phyloP scores from a whole-genome alignment of 1,284 basidiomycete species.

The Puccinia triticina region DNA sequence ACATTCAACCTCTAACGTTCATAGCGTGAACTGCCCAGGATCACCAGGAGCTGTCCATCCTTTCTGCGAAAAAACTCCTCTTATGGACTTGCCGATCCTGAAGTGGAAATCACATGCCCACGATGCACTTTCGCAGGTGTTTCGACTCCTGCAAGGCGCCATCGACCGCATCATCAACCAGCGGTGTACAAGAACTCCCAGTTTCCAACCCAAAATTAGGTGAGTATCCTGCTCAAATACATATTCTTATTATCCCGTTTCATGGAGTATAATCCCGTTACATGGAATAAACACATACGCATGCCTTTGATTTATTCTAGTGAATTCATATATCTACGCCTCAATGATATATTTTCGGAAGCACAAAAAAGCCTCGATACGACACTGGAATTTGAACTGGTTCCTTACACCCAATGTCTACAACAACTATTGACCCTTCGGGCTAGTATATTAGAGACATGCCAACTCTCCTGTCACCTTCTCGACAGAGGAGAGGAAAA shows the following conservation, averaged over 20 bases:
- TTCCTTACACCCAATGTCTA: slow-evolving; percentile 15
- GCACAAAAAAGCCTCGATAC: neutral
- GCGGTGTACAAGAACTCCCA: neutral
- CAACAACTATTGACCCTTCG: neutral
- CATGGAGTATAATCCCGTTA: neutral
- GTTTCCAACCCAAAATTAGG: neutral
- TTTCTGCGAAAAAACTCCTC: slow-evolving; percentile 21
- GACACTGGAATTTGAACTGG: slow-evolving; percentile 14
- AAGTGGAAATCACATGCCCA: slow-evolving; percentile 14
- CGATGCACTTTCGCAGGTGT: neutral
- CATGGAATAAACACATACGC: neutral
- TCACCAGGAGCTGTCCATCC: neutral
- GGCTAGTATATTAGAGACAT: neutral
- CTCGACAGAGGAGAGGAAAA: neutral
- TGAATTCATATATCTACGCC: neutral
- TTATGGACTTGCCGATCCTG: slow-evolving; percentile 12
- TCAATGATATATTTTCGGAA: neutral
- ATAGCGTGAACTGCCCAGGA: neutral
- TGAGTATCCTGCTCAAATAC: neutral
- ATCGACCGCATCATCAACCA: neutral
- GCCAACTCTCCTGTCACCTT: neutral
- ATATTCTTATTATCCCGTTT: neutral
- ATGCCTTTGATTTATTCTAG: neutral
- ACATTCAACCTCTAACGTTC: neutral
- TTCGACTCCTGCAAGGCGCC: neutral